phyloP scores from a whole-genome alignment of 148 eudicot species.

The Fallopia convolvulus region DNA sequence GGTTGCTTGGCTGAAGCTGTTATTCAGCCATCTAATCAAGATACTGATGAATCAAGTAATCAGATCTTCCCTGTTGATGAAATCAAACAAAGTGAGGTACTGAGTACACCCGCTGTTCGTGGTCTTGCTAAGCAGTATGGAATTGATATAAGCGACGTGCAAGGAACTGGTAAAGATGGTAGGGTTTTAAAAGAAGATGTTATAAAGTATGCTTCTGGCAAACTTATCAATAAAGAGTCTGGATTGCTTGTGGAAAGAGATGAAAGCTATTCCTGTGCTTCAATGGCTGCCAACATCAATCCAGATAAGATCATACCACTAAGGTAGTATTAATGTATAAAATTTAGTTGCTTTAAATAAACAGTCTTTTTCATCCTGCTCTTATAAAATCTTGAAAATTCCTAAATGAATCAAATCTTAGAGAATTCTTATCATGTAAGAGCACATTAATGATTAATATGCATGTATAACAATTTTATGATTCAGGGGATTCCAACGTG shows the following conservation, averaged over 20 bases:
- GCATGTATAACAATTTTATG: constrained; percentile 1
- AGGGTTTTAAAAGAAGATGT: constrained; percentile 80
- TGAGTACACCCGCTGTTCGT: constrained; percentile 86
- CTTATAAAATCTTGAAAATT: too few relatives aligned
- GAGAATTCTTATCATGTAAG: too few relatives aligned
- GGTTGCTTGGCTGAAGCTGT: constrained; percentile 21
- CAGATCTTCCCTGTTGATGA: constrained; percentile 22
- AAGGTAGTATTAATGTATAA: constrained; percentile 38
- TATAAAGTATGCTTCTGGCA: constrained; percentile 40
- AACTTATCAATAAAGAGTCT: constrained; percentile 30
- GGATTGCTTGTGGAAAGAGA: constrained; percentile 20
- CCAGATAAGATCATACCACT: constrained; percentile 53
- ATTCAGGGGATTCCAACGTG: constrained; percentile 92
- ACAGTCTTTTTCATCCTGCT: too few relatives aligned
- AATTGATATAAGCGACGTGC: constrained; percentile 48
- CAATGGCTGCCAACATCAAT: constrained; percentile 25
- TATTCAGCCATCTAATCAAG: constrained; percentile 16
- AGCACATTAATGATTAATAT: background rate
- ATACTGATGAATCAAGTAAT: constrained; percentile 21
- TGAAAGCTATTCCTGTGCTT: constrained; percentile 18
- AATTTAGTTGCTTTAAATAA: background rate
- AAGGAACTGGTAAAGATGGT: constrained; percentile 75
- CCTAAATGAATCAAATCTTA: too few relatives aligned
- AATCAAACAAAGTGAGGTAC: constrained; percentile 28
- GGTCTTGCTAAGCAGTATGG: constrained; percentile 72